These are phyloP conservation scores for Mesotaenium endlicherianum DNA, from an alignment of 139 green algal genomes.

Conservation along the genomic window DNA sequence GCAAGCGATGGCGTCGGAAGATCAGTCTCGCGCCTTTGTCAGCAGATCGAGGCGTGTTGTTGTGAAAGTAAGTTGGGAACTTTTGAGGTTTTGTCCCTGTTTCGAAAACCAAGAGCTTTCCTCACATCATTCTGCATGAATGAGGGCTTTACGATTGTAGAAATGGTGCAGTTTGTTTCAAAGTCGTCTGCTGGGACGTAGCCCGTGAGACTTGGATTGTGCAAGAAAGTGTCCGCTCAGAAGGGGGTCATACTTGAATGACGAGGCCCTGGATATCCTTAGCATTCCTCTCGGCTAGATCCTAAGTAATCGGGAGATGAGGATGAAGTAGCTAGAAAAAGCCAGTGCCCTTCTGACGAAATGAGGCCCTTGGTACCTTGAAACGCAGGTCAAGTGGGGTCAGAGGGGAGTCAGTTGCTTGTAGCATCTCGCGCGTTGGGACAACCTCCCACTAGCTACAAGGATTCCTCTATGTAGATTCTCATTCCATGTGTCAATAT, in stretches of 20 bases:
- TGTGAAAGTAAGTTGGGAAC: not conserved
- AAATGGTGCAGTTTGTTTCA: not conserved
- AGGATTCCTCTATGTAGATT: too few species aligned
- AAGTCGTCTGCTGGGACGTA: not conserved
- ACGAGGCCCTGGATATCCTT: not conserved
- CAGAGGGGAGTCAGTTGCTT: too few species aligned
- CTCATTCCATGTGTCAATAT: not conserved
- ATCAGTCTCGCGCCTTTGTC: conserved; percentile 16
- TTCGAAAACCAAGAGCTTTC: not conserved
- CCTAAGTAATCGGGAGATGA: too few species aligned
- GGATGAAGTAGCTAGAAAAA: too few species aligned
- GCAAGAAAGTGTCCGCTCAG: not conserved
- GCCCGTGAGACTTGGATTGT: not conserved
- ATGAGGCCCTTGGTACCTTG: too few species aligned
- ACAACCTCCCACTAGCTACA: too few species aligned
- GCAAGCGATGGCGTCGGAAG: not conserved
- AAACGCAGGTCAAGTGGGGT: too few species aligned
- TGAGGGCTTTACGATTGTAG: not conserved
- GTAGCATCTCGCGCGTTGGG: too few species aligned
- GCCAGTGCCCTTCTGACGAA: too few species aligned
- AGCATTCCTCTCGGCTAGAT: not conserved
- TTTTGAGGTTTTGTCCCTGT: not conserved
- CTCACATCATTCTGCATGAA: not conserved
- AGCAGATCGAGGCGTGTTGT: not conserved
- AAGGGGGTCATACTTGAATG: not conserved